Evolutionary conservation across 1,139 yeast genomes (phyloP).

Genomic region (Pichia sp.): DNA sequence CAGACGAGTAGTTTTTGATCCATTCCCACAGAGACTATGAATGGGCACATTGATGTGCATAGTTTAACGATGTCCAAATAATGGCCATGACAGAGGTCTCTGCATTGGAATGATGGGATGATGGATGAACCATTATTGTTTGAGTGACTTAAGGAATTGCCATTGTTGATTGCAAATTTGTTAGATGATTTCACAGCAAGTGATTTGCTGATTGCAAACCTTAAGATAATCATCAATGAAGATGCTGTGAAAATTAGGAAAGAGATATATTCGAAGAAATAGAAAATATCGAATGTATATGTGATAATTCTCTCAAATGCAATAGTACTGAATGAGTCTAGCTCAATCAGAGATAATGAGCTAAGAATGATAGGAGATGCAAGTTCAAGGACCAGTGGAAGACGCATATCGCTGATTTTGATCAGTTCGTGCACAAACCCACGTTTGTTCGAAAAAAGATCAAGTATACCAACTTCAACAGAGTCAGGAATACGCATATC

Average conservation of each 20-base stretch:
- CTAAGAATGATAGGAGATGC: slow-evolving; percentile 4
- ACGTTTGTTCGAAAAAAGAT: slow-evolving; percentile 25
- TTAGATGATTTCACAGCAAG: neutral
- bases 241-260: slow-evolving; percentile 36
- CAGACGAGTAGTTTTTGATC: slow-evolving; percentile 68
- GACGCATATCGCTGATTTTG: neutral
- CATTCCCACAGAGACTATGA: slow-evolving; percentile 61
- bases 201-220: slow-evolving; percentile 15
- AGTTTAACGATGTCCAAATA: slow-evolving; percentile 56
- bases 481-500: neutral
- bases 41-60: slow-evolving; percentile 50
- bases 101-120: slow-evolving; percentile 32
- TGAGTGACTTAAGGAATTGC: neutral
- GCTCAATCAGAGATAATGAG: no score
- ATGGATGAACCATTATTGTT: neutral
- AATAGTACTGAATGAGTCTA: neutral
- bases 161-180: neutral
- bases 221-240: slow-evolving; percentile 31
- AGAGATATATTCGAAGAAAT: slow-evolving; percentile 37
- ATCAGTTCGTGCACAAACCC: slow-evolving; percentile 23
- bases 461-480: slow-evolving; percentile 9
- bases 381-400: slow-evolving; percentile 1
- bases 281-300: slow-evolving; percentile 34
- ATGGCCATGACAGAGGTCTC: slow-evolving; percentile 54
- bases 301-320: slow-evolving; percentile 13